Conservation (phyloP, 1,139 yeast species). For the Protomyces pachydermus region DNA sequence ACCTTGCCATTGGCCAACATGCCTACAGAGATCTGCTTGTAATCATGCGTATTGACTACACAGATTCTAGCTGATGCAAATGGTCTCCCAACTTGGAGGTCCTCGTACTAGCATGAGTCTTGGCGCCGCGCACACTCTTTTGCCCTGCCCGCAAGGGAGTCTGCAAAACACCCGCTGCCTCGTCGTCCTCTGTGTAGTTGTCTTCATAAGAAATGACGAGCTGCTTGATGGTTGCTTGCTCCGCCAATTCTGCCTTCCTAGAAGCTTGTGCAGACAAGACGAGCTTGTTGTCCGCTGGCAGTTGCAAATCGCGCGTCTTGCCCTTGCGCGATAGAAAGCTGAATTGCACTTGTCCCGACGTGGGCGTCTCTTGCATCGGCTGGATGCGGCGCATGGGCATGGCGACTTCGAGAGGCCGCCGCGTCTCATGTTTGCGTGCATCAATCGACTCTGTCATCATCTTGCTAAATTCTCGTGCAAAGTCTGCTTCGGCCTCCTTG, state of each 20-base stretch:
- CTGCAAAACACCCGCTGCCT: neutral
- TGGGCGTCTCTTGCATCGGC: neutral
- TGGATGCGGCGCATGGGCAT: conserved; percentile 34
- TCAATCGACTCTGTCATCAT: conserved; percentile 39
- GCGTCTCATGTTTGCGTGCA: conserved; percentile 32
- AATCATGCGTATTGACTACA: neutral
- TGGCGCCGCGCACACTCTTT: neutral
- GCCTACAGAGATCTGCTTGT: too few relatives aligned
- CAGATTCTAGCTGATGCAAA: neutral
- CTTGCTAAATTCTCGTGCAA: conserved; percentile 40
- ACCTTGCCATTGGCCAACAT: too few relatives aligned
- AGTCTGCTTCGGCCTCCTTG: conserved; percentile 34
- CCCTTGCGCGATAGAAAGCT: conserved; percentile 32
- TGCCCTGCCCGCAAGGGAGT: neutral
- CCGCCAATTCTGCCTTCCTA: conserved; percentile 4
- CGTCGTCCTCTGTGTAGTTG: neutral
- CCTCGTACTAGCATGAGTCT: neutral
- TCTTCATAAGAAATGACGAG: conserved; percentile 18
- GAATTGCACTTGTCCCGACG: conserved; percentile 26
- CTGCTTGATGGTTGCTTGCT: conserved; percentile 11
- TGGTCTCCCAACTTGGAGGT: neutral
- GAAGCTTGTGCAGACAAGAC: conserved; percentile 5
- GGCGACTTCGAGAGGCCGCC: conserved; percentile 38
- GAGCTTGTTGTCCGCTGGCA: conserved; percentile 6
- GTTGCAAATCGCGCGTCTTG: conserved; percentile 30